Base-by-base conservation (phyloP, 257 asterid genomes). In the Solanum peruvianum region DNA sequence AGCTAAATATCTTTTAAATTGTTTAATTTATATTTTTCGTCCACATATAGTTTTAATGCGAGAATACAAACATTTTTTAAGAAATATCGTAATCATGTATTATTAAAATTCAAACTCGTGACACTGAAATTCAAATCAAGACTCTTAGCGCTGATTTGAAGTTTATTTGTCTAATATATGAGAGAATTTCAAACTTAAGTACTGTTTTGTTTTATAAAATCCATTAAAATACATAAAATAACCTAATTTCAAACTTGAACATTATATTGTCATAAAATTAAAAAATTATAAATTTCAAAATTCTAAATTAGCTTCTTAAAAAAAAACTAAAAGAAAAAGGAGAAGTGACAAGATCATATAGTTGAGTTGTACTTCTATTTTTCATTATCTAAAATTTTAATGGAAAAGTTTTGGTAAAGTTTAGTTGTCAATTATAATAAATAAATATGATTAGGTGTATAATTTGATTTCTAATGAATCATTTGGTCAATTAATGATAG, bases 401-500 rank as follows among this genome's bases (percentile, higher is more conserved):
- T 27, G 27, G 27, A 27, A 27, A 27, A 27, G 27, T 25, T 69
- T 16, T 27, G 84, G 84, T 45, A 80, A n/a, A 25, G 37, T 84
- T 83, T 66, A 66, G 87, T 27, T 35, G 58, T 84, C 41, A 39
- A 64, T 66, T n/a, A 84, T 66, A 41, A 41, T 62, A 70, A 84
- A 39, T 66, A 35, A 5, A 41, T 66, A 42, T 66, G 64, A 41
- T 70, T 39, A 41, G 44, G 62, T 84, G 4, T 84, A 84, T 62
- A 45, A 27, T 27, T 31, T 3, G 6, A 37, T 42, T 41, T 39
- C 42, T 84, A 42, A 62, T 33, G 7, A 66, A 16, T 6, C 84
- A 80, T 44, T 80, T 80, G 85, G 31, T 84, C 86, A 84, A 84
- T n/a, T 60, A 84, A 84, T 25, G 86, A 84, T 25, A 11, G 64